Conservation (phyloP, 306 rosid genomes). For the Fragaria vesca region DNA sequence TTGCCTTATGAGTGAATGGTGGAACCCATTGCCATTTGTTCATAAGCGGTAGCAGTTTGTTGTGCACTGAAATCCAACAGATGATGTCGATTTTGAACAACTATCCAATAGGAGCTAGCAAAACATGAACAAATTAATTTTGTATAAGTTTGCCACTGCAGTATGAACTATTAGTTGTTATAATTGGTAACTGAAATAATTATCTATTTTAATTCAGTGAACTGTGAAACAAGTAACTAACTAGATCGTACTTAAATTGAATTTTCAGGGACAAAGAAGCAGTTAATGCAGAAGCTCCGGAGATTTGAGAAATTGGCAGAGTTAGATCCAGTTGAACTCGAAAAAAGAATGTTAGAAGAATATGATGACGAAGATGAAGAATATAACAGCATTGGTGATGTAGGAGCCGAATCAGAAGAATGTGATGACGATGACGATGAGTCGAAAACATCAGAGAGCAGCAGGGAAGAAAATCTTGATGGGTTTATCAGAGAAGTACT, state of each 20-base stretch:
- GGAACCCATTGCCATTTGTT: conserved; percentile 17
- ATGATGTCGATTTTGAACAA: not conserved
- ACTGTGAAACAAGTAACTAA: not conserved
- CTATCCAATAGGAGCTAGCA: not conserved
- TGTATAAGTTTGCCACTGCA: not conserved
- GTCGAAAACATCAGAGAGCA: conserved; percentile 13
- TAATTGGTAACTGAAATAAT: not conserved
- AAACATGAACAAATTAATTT: not conserved
- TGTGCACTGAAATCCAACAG: conserved; percentile 15
- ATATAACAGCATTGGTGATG: conserved; percentile 14
- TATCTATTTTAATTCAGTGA: not conserved
- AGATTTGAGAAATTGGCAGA: conserved; percentile 88
- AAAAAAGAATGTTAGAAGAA: conserved; percentile 55
- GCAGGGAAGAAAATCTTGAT: conserved; percentile 28
- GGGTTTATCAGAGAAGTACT: conserved; percentile 42
- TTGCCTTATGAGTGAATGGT: conserved; percentile 8
- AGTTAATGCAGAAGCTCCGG: conserved; percentile 65
- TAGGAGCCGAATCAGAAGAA: conserved; percentile 34
- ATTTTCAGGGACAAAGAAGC: conserved; percentile 74
- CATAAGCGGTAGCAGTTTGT: not conserved
- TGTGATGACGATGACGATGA: conserved; percentile 25
- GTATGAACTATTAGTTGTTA: not conserved
- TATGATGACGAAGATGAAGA: conserved; percentile 34
- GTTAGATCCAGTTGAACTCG: conserved; percentile 76
- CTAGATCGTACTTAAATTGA: conserved; percentile 9